Base-by-base conservation (phyloP, 202 grass and related monocot species). In the Panicum hallii region DNA sequence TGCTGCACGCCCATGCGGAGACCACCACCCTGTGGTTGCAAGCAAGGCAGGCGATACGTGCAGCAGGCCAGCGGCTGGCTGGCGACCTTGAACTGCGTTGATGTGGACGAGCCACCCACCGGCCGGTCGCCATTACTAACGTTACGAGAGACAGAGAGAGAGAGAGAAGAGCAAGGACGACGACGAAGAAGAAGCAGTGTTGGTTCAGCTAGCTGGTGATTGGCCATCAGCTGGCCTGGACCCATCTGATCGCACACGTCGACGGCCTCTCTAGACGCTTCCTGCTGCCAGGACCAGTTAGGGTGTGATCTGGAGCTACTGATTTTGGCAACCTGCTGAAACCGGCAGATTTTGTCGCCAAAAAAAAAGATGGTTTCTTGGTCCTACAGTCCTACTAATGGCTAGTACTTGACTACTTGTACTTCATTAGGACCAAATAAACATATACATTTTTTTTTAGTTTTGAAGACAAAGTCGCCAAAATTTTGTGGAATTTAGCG, bases 81-180 rank as follows among this genome's bases (percentile, higher is more conserved):
- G 36, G 36, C 6, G 16, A 19, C 16, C 5, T 5, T 8, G 57
- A 61, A 17, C 23, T 30, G 58, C 58, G 14, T 30, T 62, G 58
- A 62, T 62, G 58, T 5, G 45, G 28, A 79, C 30, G 14, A 11
- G 0, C 75, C 0, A 34, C 13, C 58, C 9, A 2, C 60, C 3
- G 56, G 44, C 38, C 30, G 56, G 62, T 26, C 78, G 20, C 63
- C 48, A 80, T 69, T 69, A 26, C 26, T 26, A 26, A 78, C 5
- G 64, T 22, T 7, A 57, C 5, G 36, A 5, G 74, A 30, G 19
- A 14, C 5, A 32, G 32, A 32, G 32, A 38, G 36, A 38, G 3
- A 38, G 36, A 3, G 36, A 1, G 49, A n/a, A 12, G 23, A 0
- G 7, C 26, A 26, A 26, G 26, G 26, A 26, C 26, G 26, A 26